Conservation (phyloP, 306 rosid species). For the Medicago ruthenica region DNA sequence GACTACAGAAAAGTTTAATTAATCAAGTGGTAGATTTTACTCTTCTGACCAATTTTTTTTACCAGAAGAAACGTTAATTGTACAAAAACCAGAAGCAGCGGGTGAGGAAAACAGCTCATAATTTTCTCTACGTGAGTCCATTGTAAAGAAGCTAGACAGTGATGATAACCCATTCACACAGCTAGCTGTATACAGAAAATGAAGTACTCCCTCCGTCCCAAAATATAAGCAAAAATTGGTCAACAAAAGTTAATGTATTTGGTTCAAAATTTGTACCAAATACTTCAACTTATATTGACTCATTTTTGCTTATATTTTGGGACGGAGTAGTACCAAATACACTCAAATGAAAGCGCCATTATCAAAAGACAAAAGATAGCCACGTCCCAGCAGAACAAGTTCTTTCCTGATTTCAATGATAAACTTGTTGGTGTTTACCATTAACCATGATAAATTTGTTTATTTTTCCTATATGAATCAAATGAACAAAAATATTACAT, state of each 20-base stretch:
- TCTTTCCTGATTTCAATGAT: conserved; percentile 30
- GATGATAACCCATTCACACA: conserved; percentile 3
- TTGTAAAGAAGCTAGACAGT: neutral
- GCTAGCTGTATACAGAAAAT: neutral
- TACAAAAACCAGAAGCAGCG: conserved; percentile 5
- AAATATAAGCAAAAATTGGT: no score
- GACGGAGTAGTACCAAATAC: no score
- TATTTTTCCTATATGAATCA: conserved; percentile 52
- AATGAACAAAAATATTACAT: conserved; percentile 35
- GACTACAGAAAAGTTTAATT: neutral
- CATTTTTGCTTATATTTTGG: no score
- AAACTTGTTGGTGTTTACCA: conserved; percentile 9
- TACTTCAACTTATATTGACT: no score
- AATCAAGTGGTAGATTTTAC: conserved; percentile 8
- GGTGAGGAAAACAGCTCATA: neutral
- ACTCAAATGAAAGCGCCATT: conserved; percentile 13
- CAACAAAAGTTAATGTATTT: no score
- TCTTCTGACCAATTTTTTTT: neutral
- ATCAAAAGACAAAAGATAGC: conserved; percentile 4
- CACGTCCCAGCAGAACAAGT: no score
- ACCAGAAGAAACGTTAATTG: neutral
- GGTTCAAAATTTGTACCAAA: no score
- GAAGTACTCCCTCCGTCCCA: no score
- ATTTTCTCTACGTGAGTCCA: conserved; percentile 6
- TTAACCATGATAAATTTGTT: conserved; percentile 27